A percentile compares a stretch with the other conserved stretches of the same genome.
Evolutionary conservation across 78 protist species (phyloP).

Genomic region (Tieghemostelium lacteum): DNA sequence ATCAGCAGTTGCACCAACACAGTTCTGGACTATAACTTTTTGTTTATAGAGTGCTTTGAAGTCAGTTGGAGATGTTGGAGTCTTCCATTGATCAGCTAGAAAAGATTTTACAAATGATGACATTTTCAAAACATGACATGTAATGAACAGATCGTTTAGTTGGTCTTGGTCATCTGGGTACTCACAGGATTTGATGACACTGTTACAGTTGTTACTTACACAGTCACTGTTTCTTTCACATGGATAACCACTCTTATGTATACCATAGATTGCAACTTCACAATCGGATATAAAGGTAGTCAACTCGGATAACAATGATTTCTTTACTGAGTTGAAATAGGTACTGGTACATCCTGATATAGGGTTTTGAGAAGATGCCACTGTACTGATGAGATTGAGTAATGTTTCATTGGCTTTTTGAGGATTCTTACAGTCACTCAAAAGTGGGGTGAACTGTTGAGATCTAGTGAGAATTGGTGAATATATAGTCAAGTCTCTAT

Average conservation of each 20-base stretch:
- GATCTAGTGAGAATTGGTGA: neutral
- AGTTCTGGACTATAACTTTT: neutral
- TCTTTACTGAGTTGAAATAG: neutral
- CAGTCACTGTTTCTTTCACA: neutral
- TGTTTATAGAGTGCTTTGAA: neutral
- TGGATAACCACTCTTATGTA: neutral
- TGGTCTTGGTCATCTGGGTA: neutral
- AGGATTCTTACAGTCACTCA: neutral
- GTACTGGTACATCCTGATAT: neutral
- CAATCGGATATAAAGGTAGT: neutral
- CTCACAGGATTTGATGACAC: neutral
- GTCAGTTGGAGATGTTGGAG: neutral
- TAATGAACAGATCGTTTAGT: neutral
- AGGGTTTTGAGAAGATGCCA: neutral
- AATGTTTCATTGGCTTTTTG: neutral
- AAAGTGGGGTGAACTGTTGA: neutral
- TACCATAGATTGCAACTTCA: neutral
- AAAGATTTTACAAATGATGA: neutral
- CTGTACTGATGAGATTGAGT: neutral
- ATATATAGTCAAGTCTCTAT: neutral
- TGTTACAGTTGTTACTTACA: neutral
- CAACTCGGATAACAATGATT: neutral
- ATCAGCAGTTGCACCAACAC: neutral
- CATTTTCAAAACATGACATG: neutral
- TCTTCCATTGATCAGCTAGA: neutral